Conservation (phyloP, 78 protist species). For the Protostelium mycophagum region DNA sequence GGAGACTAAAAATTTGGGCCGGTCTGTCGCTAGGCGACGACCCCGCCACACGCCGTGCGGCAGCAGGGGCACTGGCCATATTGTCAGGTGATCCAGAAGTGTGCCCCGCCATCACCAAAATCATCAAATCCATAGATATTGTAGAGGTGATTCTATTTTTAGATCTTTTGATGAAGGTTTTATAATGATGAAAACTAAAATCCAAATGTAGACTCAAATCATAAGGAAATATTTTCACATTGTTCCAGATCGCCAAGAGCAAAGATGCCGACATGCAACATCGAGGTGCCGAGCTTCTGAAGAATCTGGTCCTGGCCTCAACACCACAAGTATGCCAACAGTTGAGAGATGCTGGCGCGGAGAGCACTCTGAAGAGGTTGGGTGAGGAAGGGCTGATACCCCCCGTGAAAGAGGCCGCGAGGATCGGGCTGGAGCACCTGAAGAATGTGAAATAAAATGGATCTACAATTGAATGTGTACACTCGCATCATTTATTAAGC, state of each 20-base stretch:
- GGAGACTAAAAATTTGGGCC: neutral
- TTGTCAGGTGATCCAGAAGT: neutral
- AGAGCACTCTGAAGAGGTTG: no score
- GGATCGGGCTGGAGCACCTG: no score
- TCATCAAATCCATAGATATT: neutral
- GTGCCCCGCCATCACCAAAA: neutral
- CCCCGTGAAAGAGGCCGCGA: no score
- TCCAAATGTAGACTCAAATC: neutral
- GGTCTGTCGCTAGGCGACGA: neutral
- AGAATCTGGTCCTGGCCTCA: neutral
- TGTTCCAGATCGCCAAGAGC: neutral
- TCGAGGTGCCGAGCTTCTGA: neutral
- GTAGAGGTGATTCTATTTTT: neutral
- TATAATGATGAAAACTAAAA: no score
- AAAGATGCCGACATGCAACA: neutral
- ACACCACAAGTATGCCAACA: no score
- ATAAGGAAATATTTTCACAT: no score
- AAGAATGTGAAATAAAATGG: no score
- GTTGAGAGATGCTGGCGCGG: no score
- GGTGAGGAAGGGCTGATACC: no score
- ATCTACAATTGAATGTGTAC: no score
- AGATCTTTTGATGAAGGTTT: no score
- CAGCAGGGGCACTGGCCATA: neutral
- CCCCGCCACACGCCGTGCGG: neutral
- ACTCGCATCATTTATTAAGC: no score